phyloP scores from a whole-genome alignment of 176 grass and related monocot genomes.

The Oryza meyeriana region DNA sequence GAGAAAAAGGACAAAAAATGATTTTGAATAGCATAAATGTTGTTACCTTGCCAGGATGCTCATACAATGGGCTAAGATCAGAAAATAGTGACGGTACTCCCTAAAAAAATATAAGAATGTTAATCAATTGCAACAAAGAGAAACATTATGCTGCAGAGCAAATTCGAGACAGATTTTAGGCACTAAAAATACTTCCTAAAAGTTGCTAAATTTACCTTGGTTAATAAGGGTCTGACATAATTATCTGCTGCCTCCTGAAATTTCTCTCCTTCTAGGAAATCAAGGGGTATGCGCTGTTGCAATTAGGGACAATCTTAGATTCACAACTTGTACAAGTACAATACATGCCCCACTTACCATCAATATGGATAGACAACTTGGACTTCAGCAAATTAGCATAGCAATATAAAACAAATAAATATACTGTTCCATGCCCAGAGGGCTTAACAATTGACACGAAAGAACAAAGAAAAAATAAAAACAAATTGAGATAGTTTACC shows the following conservation, averaged over 20 bases:
- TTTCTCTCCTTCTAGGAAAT: constrained; percentile 84
- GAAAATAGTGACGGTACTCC: constrained; percentile 95
- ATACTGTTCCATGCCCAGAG: neutral
- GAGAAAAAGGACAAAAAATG: constrained; percentile 4
- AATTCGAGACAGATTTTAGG: neutral
- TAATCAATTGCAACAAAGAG: constrained; percentile 19
- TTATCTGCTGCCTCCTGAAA: constrained; percentile 84
- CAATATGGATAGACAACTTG: neutral
- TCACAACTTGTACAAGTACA: neutral
- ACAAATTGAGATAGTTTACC: constrained; percentile 47
- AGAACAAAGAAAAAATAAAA: constrained; percentile 23
- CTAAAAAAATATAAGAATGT: constrained; percentile 39
- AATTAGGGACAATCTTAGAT: constrained; percentile 27
- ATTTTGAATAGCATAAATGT: constrained; percentile 22
- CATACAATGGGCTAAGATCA: constrained; percentile 91
- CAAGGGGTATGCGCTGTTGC: constrained; percentile 92
- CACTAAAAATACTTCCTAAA: neutral
- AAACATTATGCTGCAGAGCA: neutral
- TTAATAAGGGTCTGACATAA: constrained; percentile 90
- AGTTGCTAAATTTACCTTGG: constrained; percentile 64
- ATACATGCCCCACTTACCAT: constrained; percentile 2
- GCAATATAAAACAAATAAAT: constrained; percentile 10
- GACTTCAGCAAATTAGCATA: neutral
- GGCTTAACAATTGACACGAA: neutral
- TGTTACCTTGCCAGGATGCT: constrained; percentile 85